Conservation (phyloP, 192 early-diverging fungal species). For the Linderina pennispora region DNA sequence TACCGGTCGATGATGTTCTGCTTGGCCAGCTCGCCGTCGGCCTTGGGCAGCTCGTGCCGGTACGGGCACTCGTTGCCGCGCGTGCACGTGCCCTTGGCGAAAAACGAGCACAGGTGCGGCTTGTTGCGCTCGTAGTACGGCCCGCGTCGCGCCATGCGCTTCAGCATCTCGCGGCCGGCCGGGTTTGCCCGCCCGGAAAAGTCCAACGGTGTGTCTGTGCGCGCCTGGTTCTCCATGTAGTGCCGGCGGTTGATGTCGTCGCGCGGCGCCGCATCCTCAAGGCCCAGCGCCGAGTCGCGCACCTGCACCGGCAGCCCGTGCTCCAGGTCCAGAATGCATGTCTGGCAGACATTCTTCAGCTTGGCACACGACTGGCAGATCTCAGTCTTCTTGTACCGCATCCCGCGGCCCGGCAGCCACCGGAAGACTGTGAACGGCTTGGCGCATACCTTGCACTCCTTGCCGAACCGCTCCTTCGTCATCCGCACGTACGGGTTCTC, state of each 20-base stretch:
- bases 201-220: too few relatives aligned
- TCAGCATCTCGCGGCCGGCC: slow-evolving; percentile 52
- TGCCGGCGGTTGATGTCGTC: slow-evolving; percentile 86
- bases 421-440: slow-evolving; percentile 94
- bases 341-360: slow-evolving; percentile 98
- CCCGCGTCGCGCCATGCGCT: slow-evolving; percentile 79
- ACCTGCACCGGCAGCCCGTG: slow-evolving; percentile 91
- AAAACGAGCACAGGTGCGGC: slow-evolving; percentile 93
- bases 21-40: slow-evolving; percentile 74
- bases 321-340: slow-evolving; percentile 94
- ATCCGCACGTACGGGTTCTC: slow-evolving; percentile 98
- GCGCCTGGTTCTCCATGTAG: slow-evolving; percentile 50
- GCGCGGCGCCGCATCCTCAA: slow-evolving; percentile 70
- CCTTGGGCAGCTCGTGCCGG: slow-evolving; percentile 83
- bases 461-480: slow-evolving; percentile 70
- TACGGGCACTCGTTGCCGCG: slow-evolving; percentile 95
- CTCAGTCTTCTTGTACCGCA: slow-evolving; percentile 98
- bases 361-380: slow-evolving; percentile 97
- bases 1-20: slow-evolving; percentile 96
- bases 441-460: slow-evolving; percentile 83
- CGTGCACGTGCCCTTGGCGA: slow-evolving; percentile 89
- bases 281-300: slow-evolving; percentile 76
- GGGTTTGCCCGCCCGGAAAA: slow-evolving; percentile 36
- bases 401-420: slow-evolving; percentile 91
- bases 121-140: slow-evolving; percentile 91